Conservation (phyloP, 2,329 filamentous ascomycete species). For the Calonectria pauciramosa region DNA sequence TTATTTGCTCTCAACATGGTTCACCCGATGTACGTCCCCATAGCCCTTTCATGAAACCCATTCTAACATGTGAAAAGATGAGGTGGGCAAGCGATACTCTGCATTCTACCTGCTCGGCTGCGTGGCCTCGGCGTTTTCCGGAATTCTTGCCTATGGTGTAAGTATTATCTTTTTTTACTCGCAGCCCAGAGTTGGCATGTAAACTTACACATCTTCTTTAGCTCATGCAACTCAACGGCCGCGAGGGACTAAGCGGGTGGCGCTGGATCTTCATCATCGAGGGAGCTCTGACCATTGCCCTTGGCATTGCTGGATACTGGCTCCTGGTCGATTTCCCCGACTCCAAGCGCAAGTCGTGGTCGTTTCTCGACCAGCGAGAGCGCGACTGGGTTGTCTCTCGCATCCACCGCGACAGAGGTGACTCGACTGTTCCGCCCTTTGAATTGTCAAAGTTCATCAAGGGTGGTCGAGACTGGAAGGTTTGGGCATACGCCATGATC, state of each 20-base stretch:
- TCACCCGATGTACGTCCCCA: slow-evolving; percentile 63
- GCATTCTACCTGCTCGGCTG: slow-evolving; percentile 79
- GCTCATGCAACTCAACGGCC: slow-evolving; percentile 74
- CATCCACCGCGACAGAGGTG: slow-evolving; percentile 70
- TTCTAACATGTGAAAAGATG: slow-evolving; percentile 50
- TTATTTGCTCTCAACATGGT: slow-evolving; percentile 82
- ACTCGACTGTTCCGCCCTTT: slow-evolving; percentile 68
- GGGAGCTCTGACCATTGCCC: slow-evolving; percentile 66
- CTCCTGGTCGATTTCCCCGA: slow-evolving; percentile 76
- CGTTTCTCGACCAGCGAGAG: slow-evolving; percentile 67
- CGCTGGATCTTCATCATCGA: slow-evolving; percentile 76
- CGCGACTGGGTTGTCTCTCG: slow-evolving; percentile 65
- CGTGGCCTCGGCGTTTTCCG: slow-evolving; percentile 74
- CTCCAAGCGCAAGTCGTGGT: slow-evolving; percentile 63
- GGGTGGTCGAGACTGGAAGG: slow-evolving; percentile 65
- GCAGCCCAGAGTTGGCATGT: neutral
- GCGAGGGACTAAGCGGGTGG: slow-evolving; percentile 70
- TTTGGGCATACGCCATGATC: slow-evolving; percentile 74
- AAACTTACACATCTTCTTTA: slow-evolving; percentile 38
- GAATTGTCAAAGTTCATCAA: slow-evolving; percentile 60
- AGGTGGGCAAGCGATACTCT: slow-evolving; percentile 78
- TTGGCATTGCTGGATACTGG: slow-evolving; percentile 67
- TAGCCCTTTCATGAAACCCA: neutral
- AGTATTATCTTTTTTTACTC: slow-evolving; percentile 49
- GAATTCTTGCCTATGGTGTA: slow-evolving; percentile 78